A percentile compares a stretch with the other conserved stretches of the same genome.
These are phyloP conservation scores for Chenopodium album DNA, from an alignment of 148 eudicot species.

Conservation along the genomic window DNA sequence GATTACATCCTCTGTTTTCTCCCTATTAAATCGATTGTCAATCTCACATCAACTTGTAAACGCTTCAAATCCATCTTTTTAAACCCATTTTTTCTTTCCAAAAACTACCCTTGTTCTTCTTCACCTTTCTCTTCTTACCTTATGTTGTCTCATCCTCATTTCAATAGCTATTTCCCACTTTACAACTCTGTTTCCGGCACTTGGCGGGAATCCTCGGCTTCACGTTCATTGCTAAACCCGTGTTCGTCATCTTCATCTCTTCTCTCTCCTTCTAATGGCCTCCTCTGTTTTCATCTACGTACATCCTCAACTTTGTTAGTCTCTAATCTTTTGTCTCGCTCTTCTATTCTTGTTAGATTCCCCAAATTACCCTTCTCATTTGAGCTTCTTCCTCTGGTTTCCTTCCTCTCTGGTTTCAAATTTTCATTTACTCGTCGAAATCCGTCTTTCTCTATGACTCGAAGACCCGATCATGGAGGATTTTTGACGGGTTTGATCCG, in stretches of 20 bases:
- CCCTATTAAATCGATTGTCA: constrained; percentile 48
- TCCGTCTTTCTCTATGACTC: constrained; percentile 51
- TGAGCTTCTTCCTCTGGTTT: constrained; percentile 44
- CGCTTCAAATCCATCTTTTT: constrained; percentile 51
- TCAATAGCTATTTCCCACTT: constrained; percentile 37
- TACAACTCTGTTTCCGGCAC: constrained; percentile 38
- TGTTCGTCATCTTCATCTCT: constrained; percentile 33
- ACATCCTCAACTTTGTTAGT: constrained; percentile 45
- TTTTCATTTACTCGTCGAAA: constrained; percentile 37
- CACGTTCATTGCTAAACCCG: constrained; percentile 18
- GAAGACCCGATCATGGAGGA: constrained; percentile 27
- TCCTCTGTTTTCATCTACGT: constrained; percentile 57
- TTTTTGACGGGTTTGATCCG: constrained; percentile 27
- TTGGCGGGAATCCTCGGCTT: constrained; percentile 45
- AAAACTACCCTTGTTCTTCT: constrained; percentile 8
- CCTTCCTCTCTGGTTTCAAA: constrained; percentile 36
- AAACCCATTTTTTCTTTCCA: constrained; percentile 49
- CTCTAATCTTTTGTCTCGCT: constrained; percentile 39
- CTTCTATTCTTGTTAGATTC: constrained; percentile 38
- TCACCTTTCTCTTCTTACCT: constrained; percentile 43
- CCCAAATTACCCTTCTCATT: constrained; percentile 42
- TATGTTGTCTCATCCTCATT: constrained; percentile 61
- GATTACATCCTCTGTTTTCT: constrained; percentile 57
- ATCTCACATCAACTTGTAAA: constrained; percentile 58
- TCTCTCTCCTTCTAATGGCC: constrained; percentile 46